Percentiles rank a stretch among this genome's conserved stretches.
Conservation (phyloP, 768 basidiomycete species). For the Hemileccinum impolitum region DNA sequence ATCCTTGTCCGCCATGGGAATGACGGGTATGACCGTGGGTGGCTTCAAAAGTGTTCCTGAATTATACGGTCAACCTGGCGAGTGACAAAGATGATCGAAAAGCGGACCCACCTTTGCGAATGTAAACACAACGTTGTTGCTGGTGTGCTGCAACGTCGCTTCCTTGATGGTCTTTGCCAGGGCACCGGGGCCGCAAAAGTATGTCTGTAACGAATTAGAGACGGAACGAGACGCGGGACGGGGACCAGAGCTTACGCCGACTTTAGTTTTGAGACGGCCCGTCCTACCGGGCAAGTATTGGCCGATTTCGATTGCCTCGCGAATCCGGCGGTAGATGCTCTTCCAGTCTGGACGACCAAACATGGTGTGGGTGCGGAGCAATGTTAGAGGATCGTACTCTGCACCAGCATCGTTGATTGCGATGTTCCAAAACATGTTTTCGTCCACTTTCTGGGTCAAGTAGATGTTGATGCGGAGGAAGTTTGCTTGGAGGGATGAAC, state of each 20-base stretch:
- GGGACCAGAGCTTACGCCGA: constrained; percentile 58
- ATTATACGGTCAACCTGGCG: not conserved
- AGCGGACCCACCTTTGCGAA: constrained; percentile 71
- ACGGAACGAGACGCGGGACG: not conserved
- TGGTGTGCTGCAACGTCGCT: constrained; percentile 56
- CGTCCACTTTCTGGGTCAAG: constrained; percentile 79
- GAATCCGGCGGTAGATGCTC: constrained; percentile 71
- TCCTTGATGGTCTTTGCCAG: constrained; percentile 77
- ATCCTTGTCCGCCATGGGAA: not conserved
- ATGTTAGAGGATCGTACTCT: constrained; percentile 85
- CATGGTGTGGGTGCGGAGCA: constrained; percentile 84
- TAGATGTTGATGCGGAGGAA: constrained; percentile 92
- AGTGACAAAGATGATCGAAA: not conserved
- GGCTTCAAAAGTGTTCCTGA: constrained; percentile 18
- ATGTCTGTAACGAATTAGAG: constrained; percentile 49
- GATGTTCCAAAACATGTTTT: constrained; percentile 91
- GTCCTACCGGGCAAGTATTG: constrained; percentile 78
- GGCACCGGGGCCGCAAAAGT: constrained; percentile 81
- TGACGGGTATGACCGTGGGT: not conserved
- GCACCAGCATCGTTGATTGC: constrained; percentile 83
- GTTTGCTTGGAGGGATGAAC: constrained; percentile 54
- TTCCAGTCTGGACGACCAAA: constrained; percentile 93
- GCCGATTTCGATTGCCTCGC: constrained; percentile 75
- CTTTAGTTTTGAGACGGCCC: constrained; percentile 76
- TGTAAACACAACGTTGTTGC: constrained; percentile 60